phyloP scores from a whole-genome alignment of 2,329 filamentous ascomycete genomes.

The Blastomyces percursus region DNA sequence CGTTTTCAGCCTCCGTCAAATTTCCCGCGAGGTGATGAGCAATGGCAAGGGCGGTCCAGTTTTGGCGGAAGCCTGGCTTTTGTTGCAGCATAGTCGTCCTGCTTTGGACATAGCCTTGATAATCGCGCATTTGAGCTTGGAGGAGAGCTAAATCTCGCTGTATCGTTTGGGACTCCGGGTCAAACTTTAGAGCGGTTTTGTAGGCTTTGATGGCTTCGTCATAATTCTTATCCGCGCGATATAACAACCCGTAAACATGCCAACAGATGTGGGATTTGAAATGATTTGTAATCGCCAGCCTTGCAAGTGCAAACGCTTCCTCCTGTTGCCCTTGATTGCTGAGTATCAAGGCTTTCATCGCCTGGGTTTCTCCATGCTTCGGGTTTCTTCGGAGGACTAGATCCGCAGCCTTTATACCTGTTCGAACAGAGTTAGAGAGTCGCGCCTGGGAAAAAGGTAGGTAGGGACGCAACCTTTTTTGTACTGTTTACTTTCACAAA shows the following conservation, averaged over 20 bases:
- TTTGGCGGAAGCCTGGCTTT: slow-evolving; percentile 70
- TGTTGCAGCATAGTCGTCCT: slow-evolving; percentile 78
- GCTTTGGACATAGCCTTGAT: slow-evolving; percentile 83
- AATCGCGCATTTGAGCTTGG: slow-evolving; percentile 95
- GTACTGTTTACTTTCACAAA: slow-evolving; percentile 98
- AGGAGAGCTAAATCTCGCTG: slow-evolving; percentile 85
- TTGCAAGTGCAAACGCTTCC: slow-evolving; percentile 87
- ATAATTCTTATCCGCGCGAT: slow-evolving; percentile 90
- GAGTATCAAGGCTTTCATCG: slow-evolving; percentile 97
- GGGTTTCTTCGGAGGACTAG: slow-evolving; percentile 92
- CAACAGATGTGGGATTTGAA: slow-evolving; percentile 99
- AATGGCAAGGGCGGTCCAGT: slow-evolving; percentile 95
- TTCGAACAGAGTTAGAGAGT: slow-evolving; percentile 19
- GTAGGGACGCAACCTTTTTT: slow-evolving; percentile 55
- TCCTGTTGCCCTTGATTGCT: slow-evolving; percentile 86
- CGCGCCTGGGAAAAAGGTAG: slow-evolving; percentile 14
- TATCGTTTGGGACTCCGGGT: slow-evolving; percentile 91
- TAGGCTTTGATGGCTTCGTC: slow-evolving; percentile 99
- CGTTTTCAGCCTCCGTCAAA: slow-evolving; percentile 74
- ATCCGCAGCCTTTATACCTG: slow-evolving; percentile 86
- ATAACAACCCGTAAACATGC: slow-evolving; percentile 96
- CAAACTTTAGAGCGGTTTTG: slow-evolving; percentile 83
- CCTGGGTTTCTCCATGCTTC: slow-evolving; percentile 94
- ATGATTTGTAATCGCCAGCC: slow-evolving; percentile 82
- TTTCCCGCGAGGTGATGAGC: slow-evolving; percentile 87